These are phyloP conservation scores for Cordyceps cateniannulata DNA, from an alignment of 2,329 filamentous ascomycete genomes.

Conservation along the genomic window DNA sequence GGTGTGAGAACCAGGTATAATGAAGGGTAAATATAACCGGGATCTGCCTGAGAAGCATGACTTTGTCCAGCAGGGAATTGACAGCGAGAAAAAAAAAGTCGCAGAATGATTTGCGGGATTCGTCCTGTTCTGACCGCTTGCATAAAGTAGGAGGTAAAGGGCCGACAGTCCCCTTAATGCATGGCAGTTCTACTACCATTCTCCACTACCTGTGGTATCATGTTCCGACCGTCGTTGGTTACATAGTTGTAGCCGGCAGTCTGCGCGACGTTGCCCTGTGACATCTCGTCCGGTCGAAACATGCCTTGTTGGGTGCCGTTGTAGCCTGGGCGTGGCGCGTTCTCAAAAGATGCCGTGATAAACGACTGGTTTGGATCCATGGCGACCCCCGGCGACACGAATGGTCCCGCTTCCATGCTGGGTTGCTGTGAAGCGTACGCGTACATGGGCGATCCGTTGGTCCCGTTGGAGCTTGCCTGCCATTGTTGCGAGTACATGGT, in stretches of 20 bases:
- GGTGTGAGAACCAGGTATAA: not conserved
- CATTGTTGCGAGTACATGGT: slow-evolving; percentile 38
- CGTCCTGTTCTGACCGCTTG: not conserved
- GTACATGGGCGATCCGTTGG: slow-evolving; percentile 38
- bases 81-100: not conserved
- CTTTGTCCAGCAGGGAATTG: not conserved
- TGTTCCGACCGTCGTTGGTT: slow-evolving; percentile 25
- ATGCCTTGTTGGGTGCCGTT: slow-evolving; percentile 25
- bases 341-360: slow-evolving; percentile 29
- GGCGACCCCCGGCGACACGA: slow-evolving; percentile 25
- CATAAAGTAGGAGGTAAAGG: not conserved
- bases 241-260: slow-evolving; percentile 30
- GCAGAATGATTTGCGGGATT: not conserved
- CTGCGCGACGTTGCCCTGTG: slow-evolving; percentile 23
- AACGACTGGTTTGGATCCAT: slow-evolving; percentile 28
- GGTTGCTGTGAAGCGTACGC: slow-evolving; percentile 36
- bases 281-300: slow-evolving; percentile 27
- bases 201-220: slow-evolving; percentile 25
- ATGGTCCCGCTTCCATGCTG: slow-evolving; percentile 24
- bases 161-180: slow-evolving; percentile 13
- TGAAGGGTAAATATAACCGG: not conserved
- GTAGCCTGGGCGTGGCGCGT: slow-evolving; percentile 26
- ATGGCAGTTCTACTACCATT: slow-evolving; percentile 23
- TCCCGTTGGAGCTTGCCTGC: slow-evolving; percentile 36
- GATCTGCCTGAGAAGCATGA: not conserved